Evolutionary conservation across 805 yeast genomes (phyloP), one percentile per base, ranked within the genome.

Genomic region (Pichia manshurica): DNA sequence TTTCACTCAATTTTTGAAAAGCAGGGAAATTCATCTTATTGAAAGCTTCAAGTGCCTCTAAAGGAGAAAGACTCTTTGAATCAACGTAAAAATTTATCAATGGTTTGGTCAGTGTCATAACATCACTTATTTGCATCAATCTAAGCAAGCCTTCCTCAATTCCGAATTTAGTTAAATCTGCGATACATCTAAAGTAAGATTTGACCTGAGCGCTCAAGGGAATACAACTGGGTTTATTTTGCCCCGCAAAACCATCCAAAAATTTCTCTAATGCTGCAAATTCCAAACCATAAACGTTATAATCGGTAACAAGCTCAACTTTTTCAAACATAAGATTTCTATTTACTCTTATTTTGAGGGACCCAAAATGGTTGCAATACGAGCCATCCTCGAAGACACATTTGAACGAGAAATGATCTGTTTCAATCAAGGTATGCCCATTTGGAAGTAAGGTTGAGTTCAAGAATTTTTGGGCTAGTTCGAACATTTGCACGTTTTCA

Each of bases 101-200:
- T 5, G 84, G 80, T 47, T 77, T 74, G 53, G 87, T 70, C 51
- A 79, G 78, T 0, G 88, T 73, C 87, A 88, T 84, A 9, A 83
- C 82, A 62, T 87, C 93, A 37, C 88, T 76, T 4, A 85, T 78
- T 62, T 86, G 91, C 66, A 87, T 65, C 20, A 82, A 72, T 50
- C 91, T 68, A 78, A 86, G 75, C 6, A 86, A 80, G 35, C 74
- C 74, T 44, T 77, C 81, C 46, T 79, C 81, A 5, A 84, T 63
- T 0, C 95, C 95, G 52, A 76, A 75, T 46, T 74, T 73, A 4
- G 81, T 69, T 47, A 81, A 65, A 36, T 68, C 67, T 39, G 71
- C 68, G 52, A 72, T 40, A 20, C 42, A 42, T 29, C 29, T 38
- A 19, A 48, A 48, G 32, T 48, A 23, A 2, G 47, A 22, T 32